These are phyloP conservation scores for Piromyces sp. DNA, from an alignment of 192 early-diverging fungal species.

Conservation along the genomic window DNA sequence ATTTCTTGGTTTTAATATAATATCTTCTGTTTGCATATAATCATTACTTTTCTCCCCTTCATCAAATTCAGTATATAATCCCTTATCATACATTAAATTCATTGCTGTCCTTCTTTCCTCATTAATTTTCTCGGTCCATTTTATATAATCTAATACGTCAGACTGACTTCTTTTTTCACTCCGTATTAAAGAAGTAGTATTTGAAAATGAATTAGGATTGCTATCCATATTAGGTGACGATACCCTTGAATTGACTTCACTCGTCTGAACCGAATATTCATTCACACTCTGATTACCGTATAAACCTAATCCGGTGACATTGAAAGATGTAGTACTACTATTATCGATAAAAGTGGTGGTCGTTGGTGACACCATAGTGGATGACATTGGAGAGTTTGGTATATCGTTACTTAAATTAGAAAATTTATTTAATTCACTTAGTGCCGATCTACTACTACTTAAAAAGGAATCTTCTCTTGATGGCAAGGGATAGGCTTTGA, in stretches of 20 bases:
- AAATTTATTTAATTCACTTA: neutral
- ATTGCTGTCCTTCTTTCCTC: neutral
- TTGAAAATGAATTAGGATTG: neutral
- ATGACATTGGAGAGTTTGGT: neutral
- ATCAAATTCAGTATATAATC: neutral
- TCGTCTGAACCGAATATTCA: neutral
- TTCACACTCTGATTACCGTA: neutral
- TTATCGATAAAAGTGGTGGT: neutral
- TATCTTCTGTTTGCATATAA: conserved; percentile 62
- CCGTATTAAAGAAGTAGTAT: neutral
- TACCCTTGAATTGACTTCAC: neutral
- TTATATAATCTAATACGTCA: neutral
- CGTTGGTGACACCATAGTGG: neutral
- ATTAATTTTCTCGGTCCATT: neutral
- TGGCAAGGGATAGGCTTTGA: neutral
- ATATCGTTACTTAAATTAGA: neutral
- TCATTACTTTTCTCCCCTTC: neutral
- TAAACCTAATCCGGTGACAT: neutral
- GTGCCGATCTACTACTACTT: neutral
- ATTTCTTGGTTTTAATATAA: conserved; percentile 63
- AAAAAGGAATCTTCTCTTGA: neutral
- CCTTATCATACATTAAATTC: neutral
- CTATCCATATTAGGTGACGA: neutral
- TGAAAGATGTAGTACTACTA: neutral
- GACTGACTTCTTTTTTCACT: neutral